Base-by-base conservation (phyloP, 2,329 filamentous ascomycete species). In the Colletotrichum godetiae region DNA sequence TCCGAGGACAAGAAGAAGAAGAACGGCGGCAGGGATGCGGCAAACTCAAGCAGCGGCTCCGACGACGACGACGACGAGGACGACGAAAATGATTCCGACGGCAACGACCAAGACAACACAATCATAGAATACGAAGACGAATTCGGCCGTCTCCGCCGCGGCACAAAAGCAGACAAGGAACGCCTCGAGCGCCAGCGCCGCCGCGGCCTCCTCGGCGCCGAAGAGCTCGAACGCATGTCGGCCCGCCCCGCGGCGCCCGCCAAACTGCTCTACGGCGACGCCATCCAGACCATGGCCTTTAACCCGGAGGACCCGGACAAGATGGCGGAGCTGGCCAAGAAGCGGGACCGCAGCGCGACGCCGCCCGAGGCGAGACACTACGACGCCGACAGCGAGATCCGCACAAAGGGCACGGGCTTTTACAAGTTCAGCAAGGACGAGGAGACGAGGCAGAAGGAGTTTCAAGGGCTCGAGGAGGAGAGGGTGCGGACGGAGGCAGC, bases 71-170 rank as follows among this genome's bases (percentile, higher is more conserved):
- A 82, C 27, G 27, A 27, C 27, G 27, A 27, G 2, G 27, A 29
- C 27, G 78, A 84, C 7, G 82, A 81, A 2, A 82, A 84, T 1
- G 82, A 82, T n/a, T 80, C 81, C 2, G 85, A 85, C 74, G 84
- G 81, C 77, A 76, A 78, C 24, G 84, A 85, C 56, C 83, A 86
- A 88, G 31, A 85, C 55, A 83, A 86, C 88, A 29, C 95, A 67
- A 82, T 94, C n/a, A 86, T 98, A 5, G 95, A 98, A 76, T 97
- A 94, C 80, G 89, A 93, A 65, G 97, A 99, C 82, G 97, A 98
- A 79, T 98, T 97, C 80, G 97, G 97, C 2, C 92, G 97, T n/a
- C 89, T 92, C 15, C 88, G 95, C 4, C 90, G 86, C 56, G 94
- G 93, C 22, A 96, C 94, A 0, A 89, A 89, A 60, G 89, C 91